Evolutionary conservation across 2,329 filamentous ascomycete genomes (phyloP).

Genomic region (Fusarium sp.): DNA sequence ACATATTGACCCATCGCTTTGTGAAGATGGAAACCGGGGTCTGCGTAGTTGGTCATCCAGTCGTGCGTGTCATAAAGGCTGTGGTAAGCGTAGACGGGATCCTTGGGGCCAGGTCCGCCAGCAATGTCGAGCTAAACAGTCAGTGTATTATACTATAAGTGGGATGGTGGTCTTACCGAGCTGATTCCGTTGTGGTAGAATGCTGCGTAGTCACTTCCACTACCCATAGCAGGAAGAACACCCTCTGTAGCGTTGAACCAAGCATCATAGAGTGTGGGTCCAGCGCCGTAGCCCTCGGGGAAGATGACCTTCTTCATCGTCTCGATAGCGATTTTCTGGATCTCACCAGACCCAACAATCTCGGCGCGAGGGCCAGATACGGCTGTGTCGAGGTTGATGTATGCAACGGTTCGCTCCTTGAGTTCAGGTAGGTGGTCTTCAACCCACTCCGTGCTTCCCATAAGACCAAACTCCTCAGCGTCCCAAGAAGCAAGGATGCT

Average conservation of each 20-base stretch:
- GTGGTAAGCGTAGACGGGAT: constrained; percentile 28
- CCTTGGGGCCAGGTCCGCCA: constrained; percentile 30
- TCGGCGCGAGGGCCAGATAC: constrained; percentile 58
- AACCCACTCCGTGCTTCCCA: constrained; percentile 34
- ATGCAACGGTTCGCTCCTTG: constrained; percentile 35
- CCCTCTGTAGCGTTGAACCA: constrained; percentile 38
- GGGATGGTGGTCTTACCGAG: background rate
- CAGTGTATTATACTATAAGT: rapidly evolving
- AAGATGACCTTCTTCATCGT: constrained; percentile 41
- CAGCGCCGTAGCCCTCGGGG: constrained; percentile 23
- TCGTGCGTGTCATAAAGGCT: constrained; percentile 52
- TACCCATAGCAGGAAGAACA: constrained; percentile 26
- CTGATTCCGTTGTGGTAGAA: constrained; percentile 34
- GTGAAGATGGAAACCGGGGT: constrained; percentile 63
- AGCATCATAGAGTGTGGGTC: constrained; percentile 34
- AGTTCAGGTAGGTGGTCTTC: constrained; percentile 25
- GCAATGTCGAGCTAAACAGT: constrained; percentile 22
- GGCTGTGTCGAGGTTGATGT: constrained; percentile 64
- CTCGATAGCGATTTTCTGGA: constrained; percentile 38
- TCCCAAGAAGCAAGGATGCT: constrained; percentile 32
- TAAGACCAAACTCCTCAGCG: constrained; percentile 32
- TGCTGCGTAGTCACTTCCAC: constrained; percentile 33
- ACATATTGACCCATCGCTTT: constrained; percentile 59
- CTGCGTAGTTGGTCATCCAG: constrained; percentile 65
- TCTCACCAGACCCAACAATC: constrained; percentile 35